Percentiles rank a stretch among this genome's conserved stretches.
Conservation (phyloP, 441 rosid species). For the Isatis lusitanica region DNA sequence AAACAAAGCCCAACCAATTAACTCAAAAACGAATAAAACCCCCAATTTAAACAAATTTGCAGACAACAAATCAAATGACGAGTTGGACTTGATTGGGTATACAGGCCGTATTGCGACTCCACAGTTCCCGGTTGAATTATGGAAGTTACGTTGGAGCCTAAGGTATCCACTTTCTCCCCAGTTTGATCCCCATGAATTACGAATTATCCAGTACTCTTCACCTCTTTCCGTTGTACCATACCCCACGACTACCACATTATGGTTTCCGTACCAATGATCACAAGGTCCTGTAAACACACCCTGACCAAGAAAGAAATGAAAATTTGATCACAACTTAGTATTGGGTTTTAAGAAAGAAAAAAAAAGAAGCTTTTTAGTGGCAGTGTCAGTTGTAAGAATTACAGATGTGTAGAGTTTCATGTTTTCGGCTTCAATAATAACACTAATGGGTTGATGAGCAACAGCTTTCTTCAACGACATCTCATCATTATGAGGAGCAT, state of each 20-base stretch:
- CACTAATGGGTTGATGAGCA: slow-evolving; percentile 52
- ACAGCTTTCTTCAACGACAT: slow-evolving; percentile 48
- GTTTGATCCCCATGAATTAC: slow-evolving; percentile 54
- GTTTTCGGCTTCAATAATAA: slow-evolving; percentile 48
- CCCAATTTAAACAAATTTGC: background rate
- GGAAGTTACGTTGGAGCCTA: slow-evolving; percentile 50
- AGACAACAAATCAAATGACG: background rate
- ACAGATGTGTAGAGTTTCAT: slow-evolving; percentile 45
- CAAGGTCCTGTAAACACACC: slow-evolving; percentile 52
- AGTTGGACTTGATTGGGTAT: slow-evolving; percentile 48
- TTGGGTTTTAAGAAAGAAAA: background rate
- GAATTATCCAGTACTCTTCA: slow-evolving; percentile 49
- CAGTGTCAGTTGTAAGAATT: background rate
- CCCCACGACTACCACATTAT: slow-evolving; percentile 52
- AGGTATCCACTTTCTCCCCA: slow-evolving; percentile 70
- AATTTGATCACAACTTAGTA: too few species aligned
- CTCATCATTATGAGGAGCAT: slow-evolving; percentile 48
- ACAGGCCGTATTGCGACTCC: slow-evolving; percentile 58
- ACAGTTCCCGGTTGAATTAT: slow-evolving; percentile 45
- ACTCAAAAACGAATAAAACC: background rate
- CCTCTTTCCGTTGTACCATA: slow-evolving; percentile 47
- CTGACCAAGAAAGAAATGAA: slow-evolving; percentile 5
- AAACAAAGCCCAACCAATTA: background rate
- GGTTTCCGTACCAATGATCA: slow-evolving; percentile 38
- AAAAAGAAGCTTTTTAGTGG: background rate